Conservation (phyloP, 306 rosid genomes). For the Senna tora region DNA sequence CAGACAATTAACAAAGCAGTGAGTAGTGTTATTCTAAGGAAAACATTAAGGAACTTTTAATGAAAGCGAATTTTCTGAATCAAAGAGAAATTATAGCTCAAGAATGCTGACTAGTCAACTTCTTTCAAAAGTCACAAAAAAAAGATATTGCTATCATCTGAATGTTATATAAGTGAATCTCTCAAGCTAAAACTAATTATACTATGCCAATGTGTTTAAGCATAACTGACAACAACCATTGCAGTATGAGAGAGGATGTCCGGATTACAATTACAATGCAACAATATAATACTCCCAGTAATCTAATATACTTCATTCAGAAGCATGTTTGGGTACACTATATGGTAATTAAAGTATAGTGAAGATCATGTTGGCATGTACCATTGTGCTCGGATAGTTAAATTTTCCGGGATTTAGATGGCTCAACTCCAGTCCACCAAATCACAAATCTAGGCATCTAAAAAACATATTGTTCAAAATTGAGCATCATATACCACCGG, state of each 20-base stretch:
- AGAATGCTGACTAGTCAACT: background rate
- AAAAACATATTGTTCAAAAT: slow-evolving; percentile 10
- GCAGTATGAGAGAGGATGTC: background rate
- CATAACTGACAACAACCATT: background rate
- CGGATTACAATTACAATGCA: slow-evolving; percentile 1
- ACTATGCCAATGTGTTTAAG: slow-evolving; percentile 2
- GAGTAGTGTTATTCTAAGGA: slow-evolving; percentile 18
- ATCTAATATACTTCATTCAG: slow-evolving; percentile 11
- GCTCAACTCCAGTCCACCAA: background rate
- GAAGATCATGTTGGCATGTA: background rate
- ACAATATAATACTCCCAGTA: background rate
- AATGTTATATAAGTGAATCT: background rate
- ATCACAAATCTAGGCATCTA: slow-evolving; percentile 3
- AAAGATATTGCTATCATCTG: slow-evolving; percentile 2
- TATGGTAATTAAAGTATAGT: background rate
- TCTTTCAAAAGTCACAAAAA: background rate
- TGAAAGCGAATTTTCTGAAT: slow-evolving; percentile 13
- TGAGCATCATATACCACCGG: background rate
- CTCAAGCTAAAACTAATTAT: slow-evolving; percentile 18
- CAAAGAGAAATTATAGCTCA: background rate
- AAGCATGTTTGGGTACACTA: slow-evolving; percentile 6
- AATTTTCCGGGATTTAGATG: background rate
- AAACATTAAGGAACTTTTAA: background rate
- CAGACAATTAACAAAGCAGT: slow-evolving; percentile 26
- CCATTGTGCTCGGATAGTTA: background rate